phyloP scores from a whole-genome alignment of 2,329 filamentous ascomycete genomes.

The Chaetomium sp. region DNA sequence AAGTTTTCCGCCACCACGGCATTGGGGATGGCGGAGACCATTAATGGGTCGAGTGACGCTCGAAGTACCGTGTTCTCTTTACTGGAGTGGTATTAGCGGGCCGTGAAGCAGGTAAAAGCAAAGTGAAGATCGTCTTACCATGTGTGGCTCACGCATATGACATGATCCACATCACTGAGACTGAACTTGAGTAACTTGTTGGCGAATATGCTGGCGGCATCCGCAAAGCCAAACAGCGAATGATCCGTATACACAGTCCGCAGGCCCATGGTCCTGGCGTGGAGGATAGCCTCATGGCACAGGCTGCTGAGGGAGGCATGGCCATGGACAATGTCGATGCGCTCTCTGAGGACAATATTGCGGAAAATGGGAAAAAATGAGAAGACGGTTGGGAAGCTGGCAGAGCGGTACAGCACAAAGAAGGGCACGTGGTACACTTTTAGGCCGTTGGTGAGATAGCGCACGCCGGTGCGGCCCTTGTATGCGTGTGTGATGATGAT shows the following conservation, averaged over 20 bases:
- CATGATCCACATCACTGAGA: constrained; percentile 93
- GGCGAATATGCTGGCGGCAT: constrained; percentile 89
- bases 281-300: constrained; percentile 89
- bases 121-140: constrained; percentile 53
- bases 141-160: constrained; percentile 96
- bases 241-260: constrained; percentile 97
- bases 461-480: constrained; percentile 80
- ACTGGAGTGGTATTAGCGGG: constrained; percentile 40
- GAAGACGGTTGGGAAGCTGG: constrained; percentile 94
- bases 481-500: constrained; percentile 97
- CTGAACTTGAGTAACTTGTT: constrained; percentile 97
- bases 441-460: constrained; percentile 93
- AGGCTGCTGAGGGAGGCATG: constrained; percentile 89
- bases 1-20: constrained; percentile 97
- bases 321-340: constrained; percentile 96
- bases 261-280: constrained; percentile 92
- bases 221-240: constrained; percentile 93
- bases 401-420: constrained; percentile 86
- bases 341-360: constrained; percentile 89
- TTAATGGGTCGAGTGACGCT: constrained; percentile 87
- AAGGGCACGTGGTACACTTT: constrained; percentile 99
- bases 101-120: too few species aligned
- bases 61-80: constrained; percentile 97
- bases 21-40: constrained; percentile 97
- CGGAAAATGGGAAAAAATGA: constrained; percentile 98